Evolutionary conservation across 179 eudicot species (phyloP), one percentile per base, ranked within the genome.

Genomic region (Dionaea muscipula): DNA sequence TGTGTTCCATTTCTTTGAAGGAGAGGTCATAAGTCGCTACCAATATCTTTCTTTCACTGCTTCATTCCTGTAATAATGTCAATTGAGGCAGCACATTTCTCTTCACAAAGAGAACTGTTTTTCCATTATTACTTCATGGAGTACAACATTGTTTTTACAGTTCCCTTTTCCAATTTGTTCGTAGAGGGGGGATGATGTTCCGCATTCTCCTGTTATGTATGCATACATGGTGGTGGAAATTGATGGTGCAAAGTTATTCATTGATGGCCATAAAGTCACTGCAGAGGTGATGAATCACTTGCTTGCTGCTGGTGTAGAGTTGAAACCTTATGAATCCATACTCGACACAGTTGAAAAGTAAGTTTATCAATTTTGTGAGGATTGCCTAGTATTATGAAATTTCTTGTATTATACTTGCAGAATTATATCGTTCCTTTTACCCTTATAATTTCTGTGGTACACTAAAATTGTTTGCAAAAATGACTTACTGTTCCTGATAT

Each of bases 171-270:
- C 22, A 50, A 36, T 50, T 35, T 28, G 43, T 59, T 61, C 60
- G 54, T 62, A 91, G 98, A 82, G 98, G 80, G 98, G 98, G 60
- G 81, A 69, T 65, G 98, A 91, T 68, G 67, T 91, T 57, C 93
- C 89, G 37, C 83, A 82, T 78, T 87, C 94, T 45, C 98, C 98
- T 57, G 98, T 91, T 48, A 72, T 75, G 81, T 87, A 91, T 65
- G 81, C 96, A 1, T 91, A 91, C 75, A 66, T 84, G 62, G 56
- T 87, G 52, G 94, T 91, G 72, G 88, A 84, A 72, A 72, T 67
- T 57, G 75, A 81, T 68, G 76, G 75, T 57, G 82, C 85, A 56
- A 79, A 77, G 40, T 68, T 91, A 45, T 84, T 87, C 67, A 64
- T 91, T 56, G 96, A 91, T 60, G 69, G 81, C 16, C 56, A 65